A percentile compares a stretch with the other conserved stretches of the same genome.
phyloP scores from a whole-genome alignment of 1,139 yeast genomes.

The Debaryomyces subglobosus region DNA sequence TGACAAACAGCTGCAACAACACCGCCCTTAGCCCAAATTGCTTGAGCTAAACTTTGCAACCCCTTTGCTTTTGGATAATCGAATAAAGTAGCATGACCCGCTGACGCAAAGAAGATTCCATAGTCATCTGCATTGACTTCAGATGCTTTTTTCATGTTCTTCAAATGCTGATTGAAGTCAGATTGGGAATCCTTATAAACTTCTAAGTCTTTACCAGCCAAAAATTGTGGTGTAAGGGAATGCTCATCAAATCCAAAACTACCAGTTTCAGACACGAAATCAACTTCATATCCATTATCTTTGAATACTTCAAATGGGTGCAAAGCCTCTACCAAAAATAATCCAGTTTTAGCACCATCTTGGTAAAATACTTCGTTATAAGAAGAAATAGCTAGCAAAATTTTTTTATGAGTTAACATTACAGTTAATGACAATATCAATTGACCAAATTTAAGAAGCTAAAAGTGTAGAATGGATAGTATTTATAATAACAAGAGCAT shows the following conservation, averaged over 20 bases:
- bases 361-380: slow-evolving; percentile 52
- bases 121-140: slow-evolving; percentile 51
- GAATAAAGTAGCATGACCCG: slow-evolving; percentile 64
- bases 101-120: slow-evolving; percentile 60
- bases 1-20: slow-evolving; percentile 69
- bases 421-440: too few relatives aligned
- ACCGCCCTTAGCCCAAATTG: slow-evolving; percentile 53
- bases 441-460: too few relatives aligned
- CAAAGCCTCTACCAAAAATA: slow-evolving; percentile 56
- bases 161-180: slow-evolving; percentile 37
- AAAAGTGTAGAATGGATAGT: too few relatives aligned
- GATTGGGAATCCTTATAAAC: slow-evolving; percentile 39
- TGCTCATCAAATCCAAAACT: slow-evolving; percentile 56
- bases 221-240: slow-evolving; percentile 42
- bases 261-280: slow-evolving; percentile 61
- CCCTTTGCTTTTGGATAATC: slow-evolving; percentile 57
- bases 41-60: slow-evolving; percentile 47
- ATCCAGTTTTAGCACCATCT: slow-evolving; percentile 59
- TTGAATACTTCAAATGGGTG: slow-evolving; percentile 56
- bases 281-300: slow-evolving; percentile 51
- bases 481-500: too few relatives aligned
- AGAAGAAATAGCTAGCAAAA: slow-evolving; percentile 53
- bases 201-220: slow-evolving; percentile 46
- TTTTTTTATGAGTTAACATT: slow-evolving; percentile 34
- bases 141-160: slow-evolving; percentile 41